phyloP scores from a whole-genome alignment of 2,329 filamentous ascomycete genomes.

The Fusarium anthophilum region DNA sequence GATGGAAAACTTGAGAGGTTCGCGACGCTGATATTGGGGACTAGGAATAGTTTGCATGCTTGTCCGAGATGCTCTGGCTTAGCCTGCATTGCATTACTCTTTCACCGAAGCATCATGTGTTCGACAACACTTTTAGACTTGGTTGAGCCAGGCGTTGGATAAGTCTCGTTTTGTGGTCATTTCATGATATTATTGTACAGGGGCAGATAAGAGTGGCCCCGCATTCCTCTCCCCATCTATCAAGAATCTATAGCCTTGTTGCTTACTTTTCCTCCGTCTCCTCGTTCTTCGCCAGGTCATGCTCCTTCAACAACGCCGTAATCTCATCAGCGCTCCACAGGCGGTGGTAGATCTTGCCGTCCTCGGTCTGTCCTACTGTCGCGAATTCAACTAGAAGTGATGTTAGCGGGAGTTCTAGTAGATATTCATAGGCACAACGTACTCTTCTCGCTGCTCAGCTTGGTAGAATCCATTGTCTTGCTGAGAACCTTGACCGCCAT shows the following conservation, averaged over 20 bases:
- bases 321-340: slow-evolving; percentile 98
- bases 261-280: slow-evolving; percentile 71
- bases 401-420: slow-evolving; percentile 23
- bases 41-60: slow-evolving; percentile 38
- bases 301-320: slow-evolving; percentile 90
- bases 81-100: slow-evolving; percentile 12
- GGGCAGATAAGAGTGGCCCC: slow-evolving; percentile 37
- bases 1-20: slow-evolving; percentile 42
- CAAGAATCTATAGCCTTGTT: slow-evolving; percentile 39
- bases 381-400: slow-evolving; percentile 85
- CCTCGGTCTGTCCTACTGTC: slow-evolving; percentile 93
- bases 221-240: slow-evolving; percentile 40
- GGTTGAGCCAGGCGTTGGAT: slow-evolving; percentile 15
- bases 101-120: background rate
- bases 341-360: slow-evolving; percentile 97
- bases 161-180: slow-evolving; percentile 36
- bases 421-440: slow-evolving; percentile 47
- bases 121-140: slow-evolving; percentile 17
- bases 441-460: slow-evolving; percentile 99
- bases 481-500: slow-evolving; percentile 98
- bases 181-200: slow-evolving; percentile 47
- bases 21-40: slow-evolving; percentile 40
- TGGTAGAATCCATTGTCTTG: slow-evolving; percentile 99
- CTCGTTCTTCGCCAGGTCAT: slow-evolving; percentile 90
- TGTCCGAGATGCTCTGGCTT: slow-evolving; percentile 13